Evolutionary conservation across 2,329 filamentous ascomycete species (phyloP).

Genomic region (Trichoderma polysporum): DNA sequence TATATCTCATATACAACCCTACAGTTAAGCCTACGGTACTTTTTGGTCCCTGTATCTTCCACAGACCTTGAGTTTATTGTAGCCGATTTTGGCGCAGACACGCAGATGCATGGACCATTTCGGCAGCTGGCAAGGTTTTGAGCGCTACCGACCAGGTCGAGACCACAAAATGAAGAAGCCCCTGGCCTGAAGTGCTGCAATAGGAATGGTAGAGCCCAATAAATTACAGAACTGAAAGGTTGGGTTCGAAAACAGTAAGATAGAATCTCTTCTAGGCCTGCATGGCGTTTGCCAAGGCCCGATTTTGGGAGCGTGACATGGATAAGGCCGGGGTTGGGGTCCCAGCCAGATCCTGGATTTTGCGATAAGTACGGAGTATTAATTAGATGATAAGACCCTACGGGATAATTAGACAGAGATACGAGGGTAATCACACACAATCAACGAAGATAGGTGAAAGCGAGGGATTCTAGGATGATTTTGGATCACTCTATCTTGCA

Average conservation of each 20-base stretch:
- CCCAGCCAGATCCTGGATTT: neutral
- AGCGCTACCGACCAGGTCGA: neutral
- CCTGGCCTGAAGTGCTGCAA: neutral
- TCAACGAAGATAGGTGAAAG: neutral
- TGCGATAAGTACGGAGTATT: neutral
- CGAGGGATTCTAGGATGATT: neutral
- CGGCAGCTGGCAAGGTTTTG: neutral
- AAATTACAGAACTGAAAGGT: neutral
- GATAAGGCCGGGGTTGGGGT: neutral
- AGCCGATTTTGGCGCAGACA: neutral
- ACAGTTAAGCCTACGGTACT: neutral
- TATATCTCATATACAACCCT: neutral
- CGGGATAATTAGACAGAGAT: neutral
- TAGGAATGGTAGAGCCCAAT: neutral
- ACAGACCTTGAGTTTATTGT: neutral
- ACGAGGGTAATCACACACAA: neutral
- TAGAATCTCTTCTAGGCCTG: neutral
- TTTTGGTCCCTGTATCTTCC: neutral
- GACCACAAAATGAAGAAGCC: neutral
- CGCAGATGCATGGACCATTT: neutral
- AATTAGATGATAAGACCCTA: constrained; percentile 1
- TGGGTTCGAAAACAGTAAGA: neutral
- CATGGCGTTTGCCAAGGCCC: neutral
- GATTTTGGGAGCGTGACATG: neutral
- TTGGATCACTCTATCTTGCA: neutral